Base-by-base conservation (phyloP, 2,329 filamentous ascomycete species). In the Exserohilum rostratum region DNA sequence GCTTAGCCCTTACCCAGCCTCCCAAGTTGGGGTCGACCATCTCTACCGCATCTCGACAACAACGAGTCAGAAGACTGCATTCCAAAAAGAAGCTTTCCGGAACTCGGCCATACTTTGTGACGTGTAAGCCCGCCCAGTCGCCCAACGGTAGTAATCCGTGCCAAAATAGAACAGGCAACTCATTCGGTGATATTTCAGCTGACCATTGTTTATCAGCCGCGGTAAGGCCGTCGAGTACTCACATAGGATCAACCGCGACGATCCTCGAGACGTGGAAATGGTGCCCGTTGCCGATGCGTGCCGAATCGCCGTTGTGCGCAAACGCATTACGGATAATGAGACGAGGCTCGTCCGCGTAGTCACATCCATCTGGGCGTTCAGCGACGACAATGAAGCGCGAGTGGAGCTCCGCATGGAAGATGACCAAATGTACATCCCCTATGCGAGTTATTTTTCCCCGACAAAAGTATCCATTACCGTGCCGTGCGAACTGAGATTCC, bases 91-190 rank as follows among this genome's bases (percentile, higher is more conserved):
- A 20, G 74, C 79, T 0, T 78, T 79, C 40, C 73, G 75, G 6
- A 78, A 80, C 51, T 72, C 77, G 1, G 77, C 76, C 6, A 75
- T 79, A 7, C 61, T 80, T 4, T 80, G 78, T 57, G 77, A 80
- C 47, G 72, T 79, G 70, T 74, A 66, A 69, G 72, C 20, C 18
- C n/a, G 13, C 11, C 20, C n/a, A n/a, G n/a, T n/a, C n/a, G n/a
- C n/a, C n/a, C n/a, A n/a, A n/a, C n/a, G n/a, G n/a, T n/a, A n/a
- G n/a, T n/a, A n/a, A n/a, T n/a, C n/a, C n/a, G n/a, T n/a, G n/a
- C n/a, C n/a, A n/a, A n/a, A n/a, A n/a, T n/a, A 25, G 22, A 25
- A 25, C 4, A 25, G 22, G 22, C 4, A 4, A 25, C 22, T 25
- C 12, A 3, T 15, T 2, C 18, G 12, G 33, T 37, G 15, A 25